These are phyloP conservation scores for Eimeria brunetti DNA, from an alignment of 169 alveolate genomes.

Conservation along the genomic window DNA sequence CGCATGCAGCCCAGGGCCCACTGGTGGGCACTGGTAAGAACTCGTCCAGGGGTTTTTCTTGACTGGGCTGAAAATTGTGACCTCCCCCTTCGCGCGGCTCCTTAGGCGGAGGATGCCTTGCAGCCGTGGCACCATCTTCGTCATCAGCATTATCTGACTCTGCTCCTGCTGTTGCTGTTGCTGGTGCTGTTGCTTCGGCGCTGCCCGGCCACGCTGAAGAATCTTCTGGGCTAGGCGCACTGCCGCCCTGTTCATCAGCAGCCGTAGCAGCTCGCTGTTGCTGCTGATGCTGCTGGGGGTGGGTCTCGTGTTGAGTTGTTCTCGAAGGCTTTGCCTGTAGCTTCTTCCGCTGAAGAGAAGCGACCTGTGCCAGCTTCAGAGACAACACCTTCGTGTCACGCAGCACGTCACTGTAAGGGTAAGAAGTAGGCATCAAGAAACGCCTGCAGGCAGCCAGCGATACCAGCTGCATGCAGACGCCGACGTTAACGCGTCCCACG, in stretches of 20 bases:
- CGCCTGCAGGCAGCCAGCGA: constrained; percentile 76
- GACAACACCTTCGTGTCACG: constrained; percentile 9
- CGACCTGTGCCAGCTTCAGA: constrained; percentile 61
- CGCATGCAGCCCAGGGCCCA: constrained; percentile 68
- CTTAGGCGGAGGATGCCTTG: neutral
- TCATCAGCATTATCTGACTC: constrained; percentile 9
- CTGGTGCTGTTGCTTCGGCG: neutral
- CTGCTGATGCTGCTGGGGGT: constrained; percentile 16
- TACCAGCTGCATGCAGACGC: constrained; percentile 60
- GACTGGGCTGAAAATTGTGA: neutral
- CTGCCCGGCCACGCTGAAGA: neutral
- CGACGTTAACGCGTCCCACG: constrained; percentile 52
- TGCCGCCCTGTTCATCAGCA: neutral
- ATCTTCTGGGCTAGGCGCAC: neutral
- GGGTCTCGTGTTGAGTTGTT: neutral
- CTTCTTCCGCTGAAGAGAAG: constrained; percentile 30
- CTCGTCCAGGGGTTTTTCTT: neutral
- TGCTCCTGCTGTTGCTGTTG: constrained; percentile 11
- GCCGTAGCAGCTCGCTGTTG: neutral
- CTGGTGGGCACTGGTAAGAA: constrained; percentile 61
- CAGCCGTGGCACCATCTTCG: neutral
- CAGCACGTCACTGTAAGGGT: constrained; percentile 63
- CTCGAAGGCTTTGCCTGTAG: neutral
- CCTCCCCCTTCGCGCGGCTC: constrained; percentile 35
- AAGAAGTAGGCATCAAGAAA: constrained; percentile 53